Evolutionary conservation across 305 asterid genomes (phyloP), one percentile per base, ranked within the genome.

Genomic region (Fraxinus albicans): DNA sequence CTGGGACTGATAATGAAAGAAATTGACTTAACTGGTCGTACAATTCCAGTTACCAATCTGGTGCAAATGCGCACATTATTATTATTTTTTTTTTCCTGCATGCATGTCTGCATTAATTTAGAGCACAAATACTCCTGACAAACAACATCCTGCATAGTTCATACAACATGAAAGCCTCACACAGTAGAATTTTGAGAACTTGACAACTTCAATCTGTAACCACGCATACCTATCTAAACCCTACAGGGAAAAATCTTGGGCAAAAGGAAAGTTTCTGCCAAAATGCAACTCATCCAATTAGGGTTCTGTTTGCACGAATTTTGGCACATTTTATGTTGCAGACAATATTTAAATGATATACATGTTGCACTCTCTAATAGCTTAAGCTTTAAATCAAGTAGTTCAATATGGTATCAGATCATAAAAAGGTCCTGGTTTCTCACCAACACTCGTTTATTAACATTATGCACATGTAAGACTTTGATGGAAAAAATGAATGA

Each of bases 311-410:
- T 53, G n/a, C 34, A 70, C 72, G 76, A 67, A 79, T 76, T 85
- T 84, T 76, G 76, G 80, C 72, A 73, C 29, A 78, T n/a, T 50
- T 78, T 73, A 58, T 19, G 70, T 73, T 67, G 53, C 55, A 79
- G 79, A 53, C 58, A 80, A 67, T 67, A 65, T 25, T 8, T 65
- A 67, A 67, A 67, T 25, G n/a, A 9, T 25, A 67, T 67, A 10
- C 73, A 67, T 67, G 73, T 25, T 9, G 74, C n/a, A 35, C 36
- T 27, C n/a, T 27, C 35, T 25, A 27, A 67, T 10, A 25, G n/a
- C 35, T 60, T 60, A 60, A 60, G 72, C 25, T 60, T 21, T 63
- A 63, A 23, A 23, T 21, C 33, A 9, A 63, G 15, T 23, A 23
- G 27, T 63, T 63, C 72, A 63, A 23, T 27, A 8, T 2, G 33